Conservation (phyloP, 345 rosid species). For the Turritis glabra region DNA sequence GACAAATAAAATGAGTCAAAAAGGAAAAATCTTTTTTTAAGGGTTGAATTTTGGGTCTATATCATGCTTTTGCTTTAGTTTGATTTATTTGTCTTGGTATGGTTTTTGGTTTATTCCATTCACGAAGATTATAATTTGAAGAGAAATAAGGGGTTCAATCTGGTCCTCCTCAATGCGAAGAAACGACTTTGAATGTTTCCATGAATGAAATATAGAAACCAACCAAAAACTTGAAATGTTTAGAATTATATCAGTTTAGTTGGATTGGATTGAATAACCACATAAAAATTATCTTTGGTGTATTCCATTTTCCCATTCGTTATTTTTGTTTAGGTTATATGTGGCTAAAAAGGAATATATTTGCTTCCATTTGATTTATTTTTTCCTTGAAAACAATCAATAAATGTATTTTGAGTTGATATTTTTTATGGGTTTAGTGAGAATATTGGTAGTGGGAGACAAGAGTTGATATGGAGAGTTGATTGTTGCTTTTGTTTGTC, state of each 20-base stretch:
- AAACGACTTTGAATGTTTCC: background rate
- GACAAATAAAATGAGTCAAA: background rate
- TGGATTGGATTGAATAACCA: too few relatives aligned
- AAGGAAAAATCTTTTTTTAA: background rate
- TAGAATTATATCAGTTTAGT: too few relatives aligned
- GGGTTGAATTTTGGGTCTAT: background rate
- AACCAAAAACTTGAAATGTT: background rate
- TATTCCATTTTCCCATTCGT: background rate
- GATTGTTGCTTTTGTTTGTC: slow-evolving; percentile 25
- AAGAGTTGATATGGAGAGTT: slow-evolving; percentile 27
- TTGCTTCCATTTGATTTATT: background rate
- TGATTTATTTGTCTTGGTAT: slow-evolving; percentile 1
- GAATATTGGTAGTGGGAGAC: slow-evolving; percentile 26
- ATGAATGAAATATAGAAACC: background rate
- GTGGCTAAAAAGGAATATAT: background rate
- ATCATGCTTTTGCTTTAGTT: slow-evolving; percentile 1
- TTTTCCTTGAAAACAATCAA: background rate
- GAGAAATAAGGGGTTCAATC: background rate
- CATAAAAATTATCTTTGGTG: too few relatives aligned
- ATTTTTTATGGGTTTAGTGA: slow-evolving; percentile 4
- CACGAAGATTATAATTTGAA: background rate
- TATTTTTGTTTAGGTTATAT: background rate
- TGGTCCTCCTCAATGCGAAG: background rate
- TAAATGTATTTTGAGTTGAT: background rate
- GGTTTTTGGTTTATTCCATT: background rate